These are phyloP conservation scores for Thalassiosira exigua DNA, from an alignment of 352 stramenopile species.

Conservation along the genomic window DNA sequence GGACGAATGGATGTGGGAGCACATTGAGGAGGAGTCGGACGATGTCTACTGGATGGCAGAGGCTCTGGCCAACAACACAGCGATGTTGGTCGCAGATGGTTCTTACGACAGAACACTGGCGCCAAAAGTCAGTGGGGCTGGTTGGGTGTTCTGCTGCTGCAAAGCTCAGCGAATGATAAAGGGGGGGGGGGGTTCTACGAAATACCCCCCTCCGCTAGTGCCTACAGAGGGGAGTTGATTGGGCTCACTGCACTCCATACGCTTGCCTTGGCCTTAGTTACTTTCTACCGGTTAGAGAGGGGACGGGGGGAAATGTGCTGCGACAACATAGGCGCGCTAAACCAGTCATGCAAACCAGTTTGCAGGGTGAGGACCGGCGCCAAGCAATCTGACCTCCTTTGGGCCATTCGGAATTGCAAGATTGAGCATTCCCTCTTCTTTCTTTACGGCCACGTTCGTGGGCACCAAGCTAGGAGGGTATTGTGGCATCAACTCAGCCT, in stretches of 20 bases:
- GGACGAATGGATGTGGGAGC: neutral
- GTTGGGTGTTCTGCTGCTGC: constrained; percentile 13
- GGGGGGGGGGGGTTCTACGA: constrained; percentile 6
- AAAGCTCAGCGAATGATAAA: neutral
- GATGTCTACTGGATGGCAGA: neutral
- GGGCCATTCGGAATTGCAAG: neutral
- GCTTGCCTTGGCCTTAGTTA: neutral
- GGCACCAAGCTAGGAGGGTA: neutral
- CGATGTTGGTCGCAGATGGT: constrained; percentile 26
- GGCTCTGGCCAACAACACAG: neutral
- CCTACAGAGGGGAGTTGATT: constrained; percentile 2
- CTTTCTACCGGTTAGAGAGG: neutral
- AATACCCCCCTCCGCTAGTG: neutral
- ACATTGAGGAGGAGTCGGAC: neutral
- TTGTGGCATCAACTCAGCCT: constrained; percentile 11
- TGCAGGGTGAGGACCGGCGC: neutral
- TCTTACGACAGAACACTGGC: constrained; percentile 12
- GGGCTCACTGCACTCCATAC: neutral
- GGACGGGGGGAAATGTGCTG: neutral
- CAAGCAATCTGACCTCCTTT: neutral
- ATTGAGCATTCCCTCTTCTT: neutral
- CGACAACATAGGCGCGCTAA: constrained; percentile 4
- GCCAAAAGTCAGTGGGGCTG: constrained; percentile 6
- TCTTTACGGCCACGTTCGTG: neutral
- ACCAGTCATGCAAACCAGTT: neutral